phyloP scores from a whole-genome alignment of 768 basidiomycete genomes.

The Mycena belliarum region DNA sequence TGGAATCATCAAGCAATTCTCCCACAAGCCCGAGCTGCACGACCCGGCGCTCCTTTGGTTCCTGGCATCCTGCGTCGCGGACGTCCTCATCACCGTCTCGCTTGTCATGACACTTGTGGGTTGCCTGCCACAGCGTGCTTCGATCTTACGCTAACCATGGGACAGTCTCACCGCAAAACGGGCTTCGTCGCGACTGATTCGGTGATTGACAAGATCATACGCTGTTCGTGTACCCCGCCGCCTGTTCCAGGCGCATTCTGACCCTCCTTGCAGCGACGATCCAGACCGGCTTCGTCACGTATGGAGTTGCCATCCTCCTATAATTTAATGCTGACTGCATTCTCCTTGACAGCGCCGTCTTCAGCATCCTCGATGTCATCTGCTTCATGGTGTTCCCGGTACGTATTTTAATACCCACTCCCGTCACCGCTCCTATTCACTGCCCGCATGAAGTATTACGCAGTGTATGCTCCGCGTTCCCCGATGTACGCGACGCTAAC shows the following conservation, averaged over 20 bases:
- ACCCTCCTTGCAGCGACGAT: constrained; percentile 25
- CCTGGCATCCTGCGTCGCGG: constrained; percentile 42
- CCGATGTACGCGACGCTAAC: no score
- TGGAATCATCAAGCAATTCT: constrained; percentile 27
- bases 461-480: background rate
- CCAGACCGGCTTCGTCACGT: constrained; percentile 30
- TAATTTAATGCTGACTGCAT: background rate
- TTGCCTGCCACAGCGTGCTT: background rate
- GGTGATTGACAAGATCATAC: constrained; percentile 35
- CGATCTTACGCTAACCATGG: background rate
- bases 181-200: constrained; percentile 38
- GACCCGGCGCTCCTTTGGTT: constrained; percentile 45
- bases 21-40: constrained; percentile 32
- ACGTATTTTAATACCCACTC: background rate
- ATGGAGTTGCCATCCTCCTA: background rate
- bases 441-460: background rate
- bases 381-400: constrained; percentile 30
- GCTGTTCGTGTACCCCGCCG: constrained; percentile 23
- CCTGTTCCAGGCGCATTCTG: no score
- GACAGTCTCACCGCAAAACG: constrained; percentile 37
- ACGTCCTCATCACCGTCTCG: constrained; percentile 46
- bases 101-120: constrained; percentile 46
- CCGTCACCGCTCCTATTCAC: background rate
- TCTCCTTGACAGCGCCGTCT: constrained; percentile 16
- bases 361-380: constrained; percentile 32